Percentiles rank a stretch among this genome's conserved stretches.
Conservation (phyloP, 345 rosid species). For the Linum trigynum region DNA sequence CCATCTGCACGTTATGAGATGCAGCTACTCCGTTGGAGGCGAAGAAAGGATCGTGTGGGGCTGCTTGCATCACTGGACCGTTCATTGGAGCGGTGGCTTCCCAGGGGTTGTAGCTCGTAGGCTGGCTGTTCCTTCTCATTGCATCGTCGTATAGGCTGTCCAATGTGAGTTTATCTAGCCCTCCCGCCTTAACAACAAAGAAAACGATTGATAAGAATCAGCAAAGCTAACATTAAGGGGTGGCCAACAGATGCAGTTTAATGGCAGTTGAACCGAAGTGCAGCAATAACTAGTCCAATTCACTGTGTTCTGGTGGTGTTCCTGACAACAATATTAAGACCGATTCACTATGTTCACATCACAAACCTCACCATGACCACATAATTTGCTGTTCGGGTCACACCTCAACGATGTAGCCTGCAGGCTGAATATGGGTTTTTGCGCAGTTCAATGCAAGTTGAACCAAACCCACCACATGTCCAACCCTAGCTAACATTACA, state of each 20-base stretch:
- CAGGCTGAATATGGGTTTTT: too few relatives aligned
- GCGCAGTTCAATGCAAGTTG: too few relatives aligned
- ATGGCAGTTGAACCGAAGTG: neutral
- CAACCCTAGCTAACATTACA: too few relatives aligned
- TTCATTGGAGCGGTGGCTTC: conserved; percentile 36
- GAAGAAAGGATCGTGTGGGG: conserved; percentile 50
- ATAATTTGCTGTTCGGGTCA: too few relatives aligned
- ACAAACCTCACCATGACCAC: too few relatives aligned
- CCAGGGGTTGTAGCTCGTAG: conserved; percentile 77
- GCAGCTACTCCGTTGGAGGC: conserved; percentile 44
- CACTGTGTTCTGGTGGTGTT: neutral
- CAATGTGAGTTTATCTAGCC: conserved; percentile 79
- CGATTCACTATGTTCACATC: too few relatives aligned
- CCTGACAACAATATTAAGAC: too few relatives aligned
- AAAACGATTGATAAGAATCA: conserved; percentile 4
- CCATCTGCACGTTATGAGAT: conserved; percentile 60
- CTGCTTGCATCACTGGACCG: conserved; percentile 48
- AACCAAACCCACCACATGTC: too few relatives aligned
- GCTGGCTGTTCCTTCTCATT: conserved; percentile 67
- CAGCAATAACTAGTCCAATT: neutral
- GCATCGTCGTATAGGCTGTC: conserved; percentile 98
- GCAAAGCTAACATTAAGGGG: conserved; percentile 1
- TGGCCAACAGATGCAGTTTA: neutral
- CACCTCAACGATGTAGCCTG: too few relatives aligned
- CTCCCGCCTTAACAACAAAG: conserved; percentile 59